Base-by-base conservation (phyloP, 768 basidiomycete genomes). In the Erythrobasidium yunnanense region DNA sequence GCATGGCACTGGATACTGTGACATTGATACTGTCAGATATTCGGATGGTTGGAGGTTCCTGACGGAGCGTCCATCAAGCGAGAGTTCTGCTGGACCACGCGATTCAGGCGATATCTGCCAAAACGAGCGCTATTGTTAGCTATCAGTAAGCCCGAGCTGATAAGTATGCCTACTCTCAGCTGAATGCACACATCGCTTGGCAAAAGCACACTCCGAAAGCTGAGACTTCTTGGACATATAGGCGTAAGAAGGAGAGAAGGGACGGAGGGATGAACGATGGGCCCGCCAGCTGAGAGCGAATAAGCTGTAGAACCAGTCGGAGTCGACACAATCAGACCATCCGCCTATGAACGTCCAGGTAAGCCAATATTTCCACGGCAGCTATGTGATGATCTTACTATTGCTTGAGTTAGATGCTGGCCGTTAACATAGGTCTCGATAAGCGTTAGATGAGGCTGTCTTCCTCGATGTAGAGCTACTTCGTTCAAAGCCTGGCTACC, bases 271-370 rank as follows among this genome's bases (percentile, higher is more conserved):
- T 95, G 92, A 0, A 95, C 90, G 70, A 96, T 95, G 2, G 92
- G 92, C 25, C 92, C 92, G 33, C 92, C 92, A 0, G 91, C 88
- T 2, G 90, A 93, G 23, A 96, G 81, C 0, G 91, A 95, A 76
- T 96, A 95, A 17, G 92, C 92, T 2, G 92, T 95, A 22, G 91
- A 95, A 4, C 92, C 92, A 1, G 92, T 96, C 22, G 92, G 92
- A 1, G 92, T 96, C 5, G 90, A 90, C 58, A 96, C 84, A 63
- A 95, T 90, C 66, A 95, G 79, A 35, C 92, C 91, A 71, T 95
- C 91, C 34, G 90, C 89, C 20, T 50, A 27, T 63, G 6, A 65
- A 50, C 56, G 68, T 35, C 60, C 56, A 32, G 55, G 29, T 51
- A 46, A 34, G 49, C 55, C 7, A 54, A 33, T 47, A 35, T 6